Evolutionary conservation across 148 eudicot genomes (phyloP).

Genomic region (Spergularia bocconei): DNA sequence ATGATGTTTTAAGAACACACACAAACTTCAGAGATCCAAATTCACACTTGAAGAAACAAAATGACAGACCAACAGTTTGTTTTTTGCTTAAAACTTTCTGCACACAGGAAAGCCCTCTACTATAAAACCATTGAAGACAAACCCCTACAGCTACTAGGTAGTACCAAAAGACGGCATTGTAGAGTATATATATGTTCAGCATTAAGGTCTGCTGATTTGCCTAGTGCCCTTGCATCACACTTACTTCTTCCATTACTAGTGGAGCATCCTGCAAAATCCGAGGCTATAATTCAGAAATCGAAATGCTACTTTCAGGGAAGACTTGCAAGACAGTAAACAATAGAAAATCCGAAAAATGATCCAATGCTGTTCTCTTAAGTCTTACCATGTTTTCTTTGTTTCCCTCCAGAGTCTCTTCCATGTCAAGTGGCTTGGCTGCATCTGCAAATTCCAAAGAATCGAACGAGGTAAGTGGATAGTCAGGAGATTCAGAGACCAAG

Average conservation of each 20-base stretch:
- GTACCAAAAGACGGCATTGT: not conserved
- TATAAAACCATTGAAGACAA: slow-evolving; percentile 30
- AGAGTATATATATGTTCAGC: not conserved
- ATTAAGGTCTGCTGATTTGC: slow-evolving; percentile 2
- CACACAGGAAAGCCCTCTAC: slow-evolving; percentile 31
- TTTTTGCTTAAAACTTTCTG: slow-evolving; percentile 22
- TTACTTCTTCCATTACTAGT: slow-evolving; percentile 39
- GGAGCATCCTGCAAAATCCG: slow-evolving; percentile 45
- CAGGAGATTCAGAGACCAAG: not conserved
- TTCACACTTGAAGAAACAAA: slow-evolving; percentile 3
- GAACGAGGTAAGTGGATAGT: not conserved
- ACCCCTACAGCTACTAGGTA: slow-evolving; percentile 8
- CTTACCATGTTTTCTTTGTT: slow-evolving; percentile 90
- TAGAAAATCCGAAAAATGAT: not conserved
- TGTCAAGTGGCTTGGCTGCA: slow-evolving; percentile 22
- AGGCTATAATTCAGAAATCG: not conserved
- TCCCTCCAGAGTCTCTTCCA: slow-evolving; percentile 42
- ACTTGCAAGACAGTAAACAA: not conserved
- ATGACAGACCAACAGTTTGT: not conserved
- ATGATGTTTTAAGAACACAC: slow-evolving; percentile 5
- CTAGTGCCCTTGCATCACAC: slow-evolving; percentile 29
- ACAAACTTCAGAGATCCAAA: slow-evolving; percentile 11
- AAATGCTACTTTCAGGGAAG: not conserved
- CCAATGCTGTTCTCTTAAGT: no score
- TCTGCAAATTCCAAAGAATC: slow-evolving; percentile 26